Evolutionary conservation across 768 basidiomycete species (phyloP), one percentile per base, ranked within the genome.

Genomic region (Amanita fuliginea): DNA sequence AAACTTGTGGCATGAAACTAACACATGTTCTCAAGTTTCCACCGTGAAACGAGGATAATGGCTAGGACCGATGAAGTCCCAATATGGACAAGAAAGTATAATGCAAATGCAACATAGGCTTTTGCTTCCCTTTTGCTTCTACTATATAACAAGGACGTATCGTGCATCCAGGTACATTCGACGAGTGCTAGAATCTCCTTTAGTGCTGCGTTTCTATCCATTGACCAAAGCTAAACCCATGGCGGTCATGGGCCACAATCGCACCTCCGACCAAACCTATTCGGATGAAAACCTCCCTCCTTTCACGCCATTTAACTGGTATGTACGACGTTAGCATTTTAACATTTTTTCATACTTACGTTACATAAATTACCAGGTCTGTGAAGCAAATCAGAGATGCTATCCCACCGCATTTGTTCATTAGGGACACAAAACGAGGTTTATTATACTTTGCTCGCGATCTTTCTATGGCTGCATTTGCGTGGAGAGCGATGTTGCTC

Each of bases 251-350:
- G 30, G 13, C 33, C 18, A 7, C 26, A 30, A 36, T 36, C n/a
- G 16, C 33, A 7, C 49, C 30, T n/a, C 35, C 19, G 16, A 32
- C 37, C 19, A 61, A 42, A 57, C 62, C 39, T 68, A 72, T 56
- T 55, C 48, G 47, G 73, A 76, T 49, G 63, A 70, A 54, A 59
- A 56, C 21, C 68, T 74, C 36, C 74, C 71, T 19, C 56, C 56
- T 8, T 76, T 65, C 53, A 65, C 62, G 22, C 74, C 74, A 14
- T 72, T 75, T 71, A 65, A 67, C 46, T 76, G 73, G 74, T 73
- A 56, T 30, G 63, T 53, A 37, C 9, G 36, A 35, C 26, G 33
- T 30, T 44, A 35, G 35, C 33, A n/a, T 30, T 32, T 22, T 16
- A 18, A 30, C 26, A 14, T 21, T 37, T 21, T 24, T 26, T 42